Conservation (phyloP, 2,329 filamentous ascomycete species). For the Colletotrichum sp. region DNA sequence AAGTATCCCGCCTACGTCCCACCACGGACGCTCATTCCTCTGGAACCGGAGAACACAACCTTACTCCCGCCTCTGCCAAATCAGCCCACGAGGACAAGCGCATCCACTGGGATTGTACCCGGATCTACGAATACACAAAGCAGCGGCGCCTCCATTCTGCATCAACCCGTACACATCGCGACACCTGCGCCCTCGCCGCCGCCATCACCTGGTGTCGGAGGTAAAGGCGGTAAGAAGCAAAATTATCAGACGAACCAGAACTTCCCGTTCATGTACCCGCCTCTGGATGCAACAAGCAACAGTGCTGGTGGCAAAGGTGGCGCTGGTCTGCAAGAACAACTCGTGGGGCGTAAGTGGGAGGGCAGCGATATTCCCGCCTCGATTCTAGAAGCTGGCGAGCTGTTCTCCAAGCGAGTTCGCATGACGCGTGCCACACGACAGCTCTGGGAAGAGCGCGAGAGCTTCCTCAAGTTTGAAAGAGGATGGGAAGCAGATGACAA, state of each 20-base stretch:
- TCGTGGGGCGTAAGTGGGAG: slow-evolving; percentile 88
- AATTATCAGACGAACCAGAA: slow-evolving; percentile 99
- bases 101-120: slow-evolving; percentile 66
- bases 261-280: slow-evolving; percentile 97
- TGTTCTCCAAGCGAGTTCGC: slow-evolving; percentile 88
- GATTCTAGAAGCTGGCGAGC: slow-evolving; percentile 90
- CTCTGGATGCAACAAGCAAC: slow-evolving; percentile 87
- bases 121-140: slow-evolving; percentile 57
- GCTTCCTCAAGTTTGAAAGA: slow-evolving; percentile 89
- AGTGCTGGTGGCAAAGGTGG: slow-evolving; percentile 88
- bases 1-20: slow-evolving; percentile 98
- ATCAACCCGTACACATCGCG: slow-evolving; percentile 98
- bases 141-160: slow-evolving; percentile 79
- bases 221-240: slow-evolving; percentile 96
- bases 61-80: slow-evolving; percentile 86
- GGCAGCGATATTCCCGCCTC: slow-evolving; percentile 94
- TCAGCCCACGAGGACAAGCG: slow-evolving; percentile 67
- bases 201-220: slow-evolving; percentile 83
- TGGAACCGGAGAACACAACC: slow-evolving; percentile 90
- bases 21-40: slow-evolving; percentile 79
- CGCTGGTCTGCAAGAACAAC: slow-evolving; percentile 77
- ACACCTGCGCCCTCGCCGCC: slow-evolving; percentile 96
- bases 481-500: slow-evolving; percentile 74
- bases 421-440: slow-evolving; percentile 92
- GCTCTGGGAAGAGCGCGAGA: slow-evolving; percentile 92